Base-by-base conservation (phyloP, 2,329 filamentous ascomycete genomes). In the Chrysoporthe deuterocubensis region DNA sequence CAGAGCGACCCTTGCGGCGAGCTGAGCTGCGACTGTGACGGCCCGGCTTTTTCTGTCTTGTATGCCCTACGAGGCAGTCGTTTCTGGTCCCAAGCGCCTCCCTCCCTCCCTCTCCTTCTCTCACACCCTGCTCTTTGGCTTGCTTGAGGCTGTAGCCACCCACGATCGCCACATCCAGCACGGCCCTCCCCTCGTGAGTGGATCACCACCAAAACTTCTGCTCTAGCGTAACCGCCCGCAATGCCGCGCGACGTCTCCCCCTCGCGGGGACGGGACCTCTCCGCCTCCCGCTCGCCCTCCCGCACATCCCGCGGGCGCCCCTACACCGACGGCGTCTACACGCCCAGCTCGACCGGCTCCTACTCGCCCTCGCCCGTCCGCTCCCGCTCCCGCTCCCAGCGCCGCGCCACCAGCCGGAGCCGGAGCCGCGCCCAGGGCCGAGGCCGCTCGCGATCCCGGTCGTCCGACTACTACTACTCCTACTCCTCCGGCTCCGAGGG, bases 161-260 rank as follows among this genome's bases (percentile, higher is more conserved):
- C 37, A 40, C 37, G 37, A 40, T 40, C 37, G 9, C 37, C 9
- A 40, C 5, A 40, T 4, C 37, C 37, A 26, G 26, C 26, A 26
- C 26, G 26, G 6, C 37, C 37, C 37, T 9, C 37, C 37, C 37
- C 37, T 9, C 37, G 6, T 40, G 26, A 26, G 26, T 40, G 37
- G 37, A 40, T 4, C 6, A 40, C 37, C 37, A 40, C 37, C 37
- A 40, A 7, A 40, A 26, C 26, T 46, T 26, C 21, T 52, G 48
- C 4, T 14, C 21, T 32, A 9, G 3, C 43, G 37, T 8, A 34
- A 18, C 14, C 26, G 9, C 26, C 2, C 43, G 60, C 37, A 7
- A 74, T 74, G 73, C 67, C 73, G 66, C 67, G 69, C 44, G 72
- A 73, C 48, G 70, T 64, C 56, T 72, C 74, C 21, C 67, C 69